Base-by-base conservation (phyloP, 2,329 filamentous ascomycete genomes). In the Magnaporthiopsis rhizophila region DNA sequence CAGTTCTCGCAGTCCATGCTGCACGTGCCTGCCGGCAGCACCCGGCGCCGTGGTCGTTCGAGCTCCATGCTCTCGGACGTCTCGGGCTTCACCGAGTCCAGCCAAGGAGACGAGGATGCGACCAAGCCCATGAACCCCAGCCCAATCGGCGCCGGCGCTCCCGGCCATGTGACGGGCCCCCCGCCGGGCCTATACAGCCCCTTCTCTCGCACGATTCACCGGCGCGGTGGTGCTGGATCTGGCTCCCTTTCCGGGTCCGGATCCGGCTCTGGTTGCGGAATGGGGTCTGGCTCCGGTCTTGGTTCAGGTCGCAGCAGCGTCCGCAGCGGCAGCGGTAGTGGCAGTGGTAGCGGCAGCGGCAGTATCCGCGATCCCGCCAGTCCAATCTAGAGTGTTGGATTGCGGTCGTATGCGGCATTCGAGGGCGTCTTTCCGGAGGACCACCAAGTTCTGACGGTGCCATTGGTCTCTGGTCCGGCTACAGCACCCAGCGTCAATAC, bases 51-150 rank as follows among this genome's bases (percentile, higher is more conserved):
- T 59, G 85, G 84, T 28, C 82, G 86, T 61, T 88, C 85, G 36
- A 87, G 84, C 12, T 87, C 84, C 65, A 89, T 89, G 86, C 81
- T 89, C 2, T 88, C 85, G 70, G 83, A 87, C 69, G 77, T 88
- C 3, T 87, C 85, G n/a, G 85, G 86, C 26, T 87, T 88, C 69
- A 89, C 86, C 9, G 84, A 88, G 74, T 85, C 81, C 21, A 86
- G 82, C 68, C 79, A 78, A 61, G 83, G 82, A 59, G 83, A 83
- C 28, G 78, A 80, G 26, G 78, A 77, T 15, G 28, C 24, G 61
- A 38, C 12, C 38, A 62, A 15, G 36, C 32, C 26, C 45, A 53
- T 45, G 30, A n/a, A 56, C 26, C 36, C 38, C 58, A 69, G 67
- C 50, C 62, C 66, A 65, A 65, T 66, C 65, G 67, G 71, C 67